phyloP scores from a whole-genome alignment of 495 filamentous ascomycete genomes.

The Daldinia concentrica region DNA sequence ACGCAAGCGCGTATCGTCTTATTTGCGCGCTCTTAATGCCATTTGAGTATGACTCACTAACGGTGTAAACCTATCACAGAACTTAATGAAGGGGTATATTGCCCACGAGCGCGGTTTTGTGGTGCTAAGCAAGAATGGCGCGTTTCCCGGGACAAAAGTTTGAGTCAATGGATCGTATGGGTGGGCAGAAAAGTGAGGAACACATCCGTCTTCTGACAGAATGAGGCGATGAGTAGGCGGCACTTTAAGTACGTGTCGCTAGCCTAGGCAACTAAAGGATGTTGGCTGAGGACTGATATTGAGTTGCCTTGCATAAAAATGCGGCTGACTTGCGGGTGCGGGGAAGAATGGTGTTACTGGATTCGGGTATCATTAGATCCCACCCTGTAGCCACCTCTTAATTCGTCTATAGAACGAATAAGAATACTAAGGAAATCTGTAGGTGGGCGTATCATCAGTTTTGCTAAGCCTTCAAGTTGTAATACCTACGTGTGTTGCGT shows the following conservation, averaged over 20 bases:
- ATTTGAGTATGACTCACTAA: conserved; percentile 33
- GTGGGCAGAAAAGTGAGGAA: conserved; percentile 4
- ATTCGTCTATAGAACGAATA: conserved; percentile 16
- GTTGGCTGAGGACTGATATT: not conserved
- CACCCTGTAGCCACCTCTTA: conserved; percentile 21
- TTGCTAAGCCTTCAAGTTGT: not conserved
- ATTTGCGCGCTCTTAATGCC: not conserved
- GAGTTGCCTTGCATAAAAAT: conserved; percentile 25
- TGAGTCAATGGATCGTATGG: conserved; percentile 55
- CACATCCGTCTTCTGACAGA: conserved; percentile 3
- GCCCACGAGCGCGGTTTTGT: conserved; percentile 86
- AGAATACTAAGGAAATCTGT: conserved; percentile 1
- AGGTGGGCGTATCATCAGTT: not conserved
- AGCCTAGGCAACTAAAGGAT: conserved; percentile 9
- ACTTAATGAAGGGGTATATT: conserved; percentile 97
- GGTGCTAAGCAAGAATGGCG: conserved; percentile 88
- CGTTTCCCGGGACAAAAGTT: conserved; percentile 95
- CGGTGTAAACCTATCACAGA: conserved; percentile 58
- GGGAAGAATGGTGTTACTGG: conserved; percentile 19
- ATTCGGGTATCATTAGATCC: conserved; percentile 30
- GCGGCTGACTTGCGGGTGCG: conserved; percentile 36
- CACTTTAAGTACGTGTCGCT: conserved; percentile 12
- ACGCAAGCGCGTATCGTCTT: not conserved
- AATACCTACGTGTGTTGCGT: not conserved
- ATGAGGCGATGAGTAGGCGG: conserved; percentile 8